These are phyloP conservation scores for Cajanus cajan DNA, from an alignment of 306 rosid species.

Conservation along the genomic window DNA sequence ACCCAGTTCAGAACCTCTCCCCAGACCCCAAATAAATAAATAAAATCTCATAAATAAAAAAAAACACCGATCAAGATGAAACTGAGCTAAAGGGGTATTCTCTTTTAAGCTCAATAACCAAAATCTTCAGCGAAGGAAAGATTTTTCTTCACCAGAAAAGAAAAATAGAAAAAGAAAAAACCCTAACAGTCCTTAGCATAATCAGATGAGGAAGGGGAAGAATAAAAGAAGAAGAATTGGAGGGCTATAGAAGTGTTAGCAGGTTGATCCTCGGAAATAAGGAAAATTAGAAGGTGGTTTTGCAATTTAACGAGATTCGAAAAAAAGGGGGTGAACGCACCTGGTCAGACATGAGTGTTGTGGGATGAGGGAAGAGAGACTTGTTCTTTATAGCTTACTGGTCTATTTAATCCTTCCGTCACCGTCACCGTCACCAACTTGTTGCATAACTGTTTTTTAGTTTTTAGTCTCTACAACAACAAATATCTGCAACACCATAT, in stretches of 20 bases:
- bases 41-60: neutral
- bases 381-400: too few relatives aligned
- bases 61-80: conserved; percentile 25
- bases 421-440: too few relatives aligned
- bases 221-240: neutral
- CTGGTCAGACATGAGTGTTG: too few relatives aligned
- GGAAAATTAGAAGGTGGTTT: neutral
- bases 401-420: too few relatives aligned
- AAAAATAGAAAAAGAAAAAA: neutral
- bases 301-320: neutral
- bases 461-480: too few relatives aligned
- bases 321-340: neutral
- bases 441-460: too few relatives aligned
- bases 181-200: neutral
- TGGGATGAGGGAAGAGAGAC: neutral
- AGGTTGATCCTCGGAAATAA: neutral
- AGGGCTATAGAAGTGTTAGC: neutral
- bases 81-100: neutral
- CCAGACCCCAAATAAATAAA: neutral
- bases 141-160: neutral
- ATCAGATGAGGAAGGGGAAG: neutral
- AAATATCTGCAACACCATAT: too few relatives aligned
- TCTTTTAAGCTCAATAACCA: neutral
- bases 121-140: neutral
- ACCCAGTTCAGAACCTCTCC: neutral